Base-by-base conservation (phyloP, 306 rosid genomes). In the Rubus parviflorus region DNA sequence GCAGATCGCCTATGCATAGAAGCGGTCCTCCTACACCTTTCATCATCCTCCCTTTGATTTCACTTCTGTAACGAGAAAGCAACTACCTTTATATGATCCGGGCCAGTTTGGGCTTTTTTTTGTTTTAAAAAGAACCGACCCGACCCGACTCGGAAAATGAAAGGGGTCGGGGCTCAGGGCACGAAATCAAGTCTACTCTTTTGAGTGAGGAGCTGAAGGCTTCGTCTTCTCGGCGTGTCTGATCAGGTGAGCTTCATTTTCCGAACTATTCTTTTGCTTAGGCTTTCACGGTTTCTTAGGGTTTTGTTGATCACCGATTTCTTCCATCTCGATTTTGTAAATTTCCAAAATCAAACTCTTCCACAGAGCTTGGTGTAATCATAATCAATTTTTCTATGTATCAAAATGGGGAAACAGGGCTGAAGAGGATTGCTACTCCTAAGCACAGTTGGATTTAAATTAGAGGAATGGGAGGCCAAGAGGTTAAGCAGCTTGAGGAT, bases 11-110 rank as follows among this genome's bases (percentile, higher is more conserved):
- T 15, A 94, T 90, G 89, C 93, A 85, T 3, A 92, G 79, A 46
- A 92, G 97, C 54, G 97, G 97, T 0, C 98, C 98, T 75, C 98
- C 97, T 1, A 80, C 90, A 57, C 97, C 97, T 85, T 85, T 86
- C 98, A 94, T 89, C 73, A 68, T 64, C 76, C 49, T 6, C 13
- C 10, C 25, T 62, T 13, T 10, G 56, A 57, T 37, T 17, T 43
- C 73, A 0, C 51, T 3, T 11, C 35, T 8, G 3, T 1, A 37
- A 30, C 46, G 9, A 42, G 7, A 42, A 42, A 4, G 46, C 46
- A 42, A 8, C 13, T 1, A 30, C 3, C 5, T 1, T 37, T 72
- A 72, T 53, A 72, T 17, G 5, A 11, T 13, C 4, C 47, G 70
- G 70, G 58, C 35, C 57, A 2, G 1, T 4, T 4, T 65, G 38